Conservation (phyloP, 1,284 basidiomycete genomes). For the Vanrija humicola region DNA sequence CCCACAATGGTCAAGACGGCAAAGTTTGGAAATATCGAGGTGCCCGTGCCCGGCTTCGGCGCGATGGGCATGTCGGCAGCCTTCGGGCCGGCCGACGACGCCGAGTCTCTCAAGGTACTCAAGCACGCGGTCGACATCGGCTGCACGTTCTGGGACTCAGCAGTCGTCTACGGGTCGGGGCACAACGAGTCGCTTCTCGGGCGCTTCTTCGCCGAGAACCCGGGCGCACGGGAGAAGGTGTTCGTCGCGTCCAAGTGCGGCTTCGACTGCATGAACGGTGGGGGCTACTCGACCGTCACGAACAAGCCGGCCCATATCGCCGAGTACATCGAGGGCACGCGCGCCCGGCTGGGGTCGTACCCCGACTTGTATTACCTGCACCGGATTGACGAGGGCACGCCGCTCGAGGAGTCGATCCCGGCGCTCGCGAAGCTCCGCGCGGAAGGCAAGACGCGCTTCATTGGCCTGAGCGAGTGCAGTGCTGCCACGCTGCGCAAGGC, state of each 20-base stretch:
- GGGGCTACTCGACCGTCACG: constrained; percentile 11
- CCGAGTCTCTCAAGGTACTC: constrained; percentile 21
- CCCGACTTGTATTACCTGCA: constrained; percentile 51
- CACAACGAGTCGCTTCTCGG: constrained; percentile 48
- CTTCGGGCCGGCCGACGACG: constrained; percentile 25
- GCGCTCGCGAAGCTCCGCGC: constrained; percentile 44
- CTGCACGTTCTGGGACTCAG: constrained; percentile 44
- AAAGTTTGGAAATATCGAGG: constrained; percentile 28
- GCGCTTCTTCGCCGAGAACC: constrained; percentile 37
- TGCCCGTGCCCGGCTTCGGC: constrained; percentile 34
- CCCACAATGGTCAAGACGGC: constrained; percentile 13
- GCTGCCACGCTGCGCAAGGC: constrained; percentile 61
- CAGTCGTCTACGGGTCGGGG: constrained; percentile 35
- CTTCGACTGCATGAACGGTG: constrained; percentile 14
- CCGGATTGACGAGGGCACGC: constrained; percentile 36
- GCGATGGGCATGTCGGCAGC: constrained; percentile 24
- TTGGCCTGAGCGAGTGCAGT: constrained; percentile 58
- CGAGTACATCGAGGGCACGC: constrained; percentile 39
- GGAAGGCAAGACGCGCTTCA: constrained; percentile 45
- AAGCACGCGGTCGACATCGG: constrained; percentile 34
- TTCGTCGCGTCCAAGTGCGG: constrained; percentile 49
- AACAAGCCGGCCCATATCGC: constrained; percentile 38
- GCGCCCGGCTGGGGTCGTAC: constrained; percentile 38
- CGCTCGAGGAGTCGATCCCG: constrained; percentile 37
- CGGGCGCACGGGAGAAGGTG: constrained; percentile 37